These are phyloP conservation scores for Ascochyta pisi DNA, from an alignment of 2,329 filamentous ascomycete genomes.

Conservation along the genomic window DNA sequence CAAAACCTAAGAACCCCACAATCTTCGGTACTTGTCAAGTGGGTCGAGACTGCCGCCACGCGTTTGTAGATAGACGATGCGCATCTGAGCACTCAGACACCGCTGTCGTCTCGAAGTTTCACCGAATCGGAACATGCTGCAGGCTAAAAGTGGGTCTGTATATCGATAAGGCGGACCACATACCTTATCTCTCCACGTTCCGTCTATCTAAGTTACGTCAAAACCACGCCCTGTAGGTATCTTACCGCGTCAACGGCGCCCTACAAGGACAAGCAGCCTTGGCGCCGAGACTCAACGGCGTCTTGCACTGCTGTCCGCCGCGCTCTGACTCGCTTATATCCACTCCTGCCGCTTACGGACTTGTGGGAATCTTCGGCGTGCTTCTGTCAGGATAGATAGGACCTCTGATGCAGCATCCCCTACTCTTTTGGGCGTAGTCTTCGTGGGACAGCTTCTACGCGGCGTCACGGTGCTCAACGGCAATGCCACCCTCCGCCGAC, in stretches of 20 bases:
- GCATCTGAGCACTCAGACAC: background rate
- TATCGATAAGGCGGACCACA: constrained; percentile 9
- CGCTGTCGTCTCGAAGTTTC: background rate
- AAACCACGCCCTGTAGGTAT: constrained; percentile 12
- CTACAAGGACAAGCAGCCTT: constrained; percentile 21
- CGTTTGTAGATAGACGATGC: constrained; percentile 3
- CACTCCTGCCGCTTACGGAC: constrained; percentile 16
- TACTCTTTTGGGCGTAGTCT: constrained; percentile 5
- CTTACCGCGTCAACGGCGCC: constrained; percentile 19
- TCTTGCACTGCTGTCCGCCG: constrained; percentile 7
- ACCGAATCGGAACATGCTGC: background rate
- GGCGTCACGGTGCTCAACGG: background rate
- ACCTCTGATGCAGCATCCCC: background rate
- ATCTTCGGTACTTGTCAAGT: background rate
- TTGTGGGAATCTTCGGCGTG: background rate
- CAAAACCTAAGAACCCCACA: background rate
- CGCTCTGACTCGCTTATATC: constrained; percentile 11
- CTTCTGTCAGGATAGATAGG: constrained; percentile 20
- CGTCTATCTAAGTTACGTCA: constrained; percentile 34
- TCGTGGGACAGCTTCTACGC: constrained; percentile 1
- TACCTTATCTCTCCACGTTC: constrained; percentile 11
- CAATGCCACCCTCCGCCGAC: constrained; percentile 4
- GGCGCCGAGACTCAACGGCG: constrained; percentile 30
- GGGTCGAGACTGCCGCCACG: background rate
- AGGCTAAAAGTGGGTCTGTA: background rate